Evolutionary conservation across 768 basidiomycete species (phyloP).

Genomic region (Xerocomus brunneocitrinus): DNA sequence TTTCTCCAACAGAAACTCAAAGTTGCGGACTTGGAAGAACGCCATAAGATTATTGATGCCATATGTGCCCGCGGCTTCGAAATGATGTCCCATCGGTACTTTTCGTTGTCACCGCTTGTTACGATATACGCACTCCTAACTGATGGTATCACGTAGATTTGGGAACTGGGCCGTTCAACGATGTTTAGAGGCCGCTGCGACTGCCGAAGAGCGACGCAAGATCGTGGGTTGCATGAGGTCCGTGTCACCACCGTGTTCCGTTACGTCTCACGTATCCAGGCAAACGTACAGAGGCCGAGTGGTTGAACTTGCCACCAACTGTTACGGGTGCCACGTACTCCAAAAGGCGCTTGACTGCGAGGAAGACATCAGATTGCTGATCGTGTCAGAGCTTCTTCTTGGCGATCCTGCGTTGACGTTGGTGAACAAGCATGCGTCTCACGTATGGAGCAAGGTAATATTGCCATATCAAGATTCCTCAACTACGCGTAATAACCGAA

Average conservation of each 20-base stretch:
- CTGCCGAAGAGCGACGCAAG: constrained; percentile 69
- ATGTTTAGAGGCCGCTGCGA: constrained; percentile 77
- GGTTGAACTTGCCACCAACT: constrained; percentile 84
- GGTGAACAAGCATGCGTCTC: constrained; percentile 87
- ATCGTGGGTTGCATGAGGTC: constrained; percentile 86
- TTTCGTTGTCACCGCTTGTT: neutral
- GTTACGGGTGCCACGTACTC: constrained; percentile 85
- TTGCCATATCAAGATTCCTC: neutral
- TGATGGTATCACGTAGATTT: constrained; percentile 46
- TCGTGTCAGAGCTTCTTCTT: constrained; percentile 79
- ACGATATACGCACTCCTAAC: constrained; percentile 6
- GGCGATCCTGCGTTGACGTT: constrained; percentile 84
- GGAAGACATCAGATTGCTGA: constrained; percentile 76
- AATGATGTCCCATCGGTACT: constrained; percentile 86
- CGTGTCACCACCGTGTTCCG: constrained; percentile 7
- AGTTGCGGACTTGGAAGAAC: constrained; percentile 72
- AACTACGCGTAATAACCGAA: constrained; percentile 6
- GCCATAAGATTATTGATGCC: constrained; percentile 81
- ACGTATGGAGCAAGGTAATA: constrained; percentile 85
- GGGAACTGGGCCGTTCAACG: constrained; percentile 91
- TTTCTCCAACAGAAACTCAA: constrained; percentile 90
- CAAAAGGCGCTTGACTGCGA: constrained; percentile 90
- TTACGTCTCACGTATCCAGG: constrained; percentile 7
- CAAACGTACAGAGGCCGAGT: constrained; percentile 57
- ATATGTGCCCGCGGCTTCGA: constrained; percentile 81